Base-by-base conservation (phyloP, 1,284 basidiomycete genomes). In the Leucoagaricus sp. region DNA sequence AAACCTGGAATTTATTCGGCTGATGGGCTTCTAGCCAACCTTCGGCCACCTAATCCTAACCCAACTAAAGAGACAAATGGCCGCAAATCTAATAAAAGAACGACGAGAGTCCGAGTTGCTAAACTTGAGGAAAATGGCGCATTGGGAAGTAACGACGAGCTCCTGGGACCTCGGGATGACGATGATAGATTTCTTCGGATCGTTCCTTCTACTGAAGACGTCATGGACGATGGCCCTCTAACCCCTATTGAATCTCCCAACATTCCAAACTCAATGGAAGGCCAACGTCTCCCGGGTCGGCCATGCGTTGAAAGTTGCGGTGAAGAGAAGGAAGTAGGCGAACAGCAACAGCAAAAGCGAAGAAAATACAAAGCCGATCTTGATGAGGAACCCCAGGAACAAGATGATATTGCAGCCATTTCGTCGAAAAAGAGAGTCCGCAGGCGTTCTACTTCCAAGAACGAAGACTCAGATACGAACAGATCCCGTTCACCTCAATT, bases 31-130 rank as follows among this genome's bases (percentile, higher is more conserved):
- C 40, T 51, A 80, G 82, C 67, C 50, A 83, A 79, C 44, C 75
- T 86, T 10, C 76, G 85, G 29, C 85, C 84, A 9, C 78, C 83
- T 4, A 75, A 75, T 42, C 69, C 67, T 19, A 76, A 76, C 42
- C 77, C 75, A 58, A 77, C 74, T 1, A 77, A 77, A 61, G 74
- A 77, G 58, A 85, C 80, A 0, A 78, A 76, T 34, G 81, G 81
- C 13, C 75, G 81, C 47, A 85, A 84, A 62, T 81, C 80, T 0
- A 72, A 61, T 21, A 78, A 75, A 60, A 75, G 68, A 48, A 61
- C 64, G 41, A 51, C 46, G 26, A 72, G 68, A 48, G 61, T 60
- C 1, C 68, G 66, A 40, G 55, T 59, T 10, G 58, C 54, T 28
- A 66, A 41, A n/a, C 21, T 40, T 23, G 33, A 67, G 45, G 53